Evolutionary conservation across 2,329 filamentous ascomycete species (phyloP).

Genomic region (Pseudopithomyces chartarum): DNA sequence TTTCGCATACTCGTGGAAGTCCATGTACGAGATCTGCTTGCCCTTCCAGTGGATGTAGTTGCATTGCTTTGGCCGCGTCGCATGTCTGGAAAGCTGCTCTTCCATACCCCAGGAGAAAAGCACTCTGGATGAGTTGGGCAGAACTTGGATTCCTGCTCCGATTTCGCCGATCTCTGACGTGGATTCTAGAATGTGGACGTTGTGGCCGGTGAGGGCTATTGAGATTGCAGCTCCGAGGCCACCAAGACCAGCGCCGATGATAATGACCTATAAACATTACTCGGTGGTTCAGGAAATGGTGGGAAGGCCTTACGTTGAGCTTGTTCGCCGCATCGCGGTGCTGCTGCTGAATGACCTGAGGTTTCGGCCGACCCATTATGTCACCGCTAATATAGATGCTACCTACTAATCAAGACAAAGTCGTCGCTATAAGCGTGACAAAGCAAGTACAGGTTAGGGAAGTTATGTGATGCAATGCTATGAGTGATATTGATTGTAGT

Average conservation of each 20-base stretch:
- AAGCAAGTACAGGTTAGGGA: too few species aligned
- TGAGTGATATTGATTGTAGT: not conserved
- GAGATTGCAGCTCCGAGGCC: constrained; percentile 59
- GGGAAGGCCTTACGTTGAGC: constrained; percentile 28
- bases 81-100: constrained; percentile 48
- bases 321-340: constrained; percentile 27
- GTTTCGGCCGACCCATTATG: constrained; percentile 33
- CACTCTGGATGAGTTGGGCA: constrained; percentile 55
- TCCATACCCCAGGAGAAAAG: constrained; percentile 57
- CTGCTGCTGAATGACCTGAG: constrained; percentile 31
- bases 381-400: constrained; percentile 13
- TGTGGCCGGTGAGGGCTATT: constrained; percentile 53
- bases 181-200: constrained; percentile 55
- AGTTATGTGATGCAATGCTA: too few species aligned
- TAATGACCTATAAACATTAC: constrained; percentile 44
- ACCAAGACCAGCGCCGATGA: constrained; percentile 62
- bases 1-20: constrained; percentile 50
- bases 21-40: constrained; percentile 53
- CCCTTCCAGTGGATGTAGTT: constrained; percentile 62
- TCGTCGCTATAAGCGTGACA: not conserved
- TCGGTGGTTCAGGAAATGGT: not conserved
- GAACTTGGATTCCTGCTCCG: constrained; percentile 58
- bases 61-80: constrained; percentile 46
- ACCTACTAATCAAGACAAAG: too few species aligned
- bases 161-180: constrained; percentile 55